phyloP scores from a whole-genome alignment of 257 asterid species.

The Ajuga chamaepitys region DNA sequence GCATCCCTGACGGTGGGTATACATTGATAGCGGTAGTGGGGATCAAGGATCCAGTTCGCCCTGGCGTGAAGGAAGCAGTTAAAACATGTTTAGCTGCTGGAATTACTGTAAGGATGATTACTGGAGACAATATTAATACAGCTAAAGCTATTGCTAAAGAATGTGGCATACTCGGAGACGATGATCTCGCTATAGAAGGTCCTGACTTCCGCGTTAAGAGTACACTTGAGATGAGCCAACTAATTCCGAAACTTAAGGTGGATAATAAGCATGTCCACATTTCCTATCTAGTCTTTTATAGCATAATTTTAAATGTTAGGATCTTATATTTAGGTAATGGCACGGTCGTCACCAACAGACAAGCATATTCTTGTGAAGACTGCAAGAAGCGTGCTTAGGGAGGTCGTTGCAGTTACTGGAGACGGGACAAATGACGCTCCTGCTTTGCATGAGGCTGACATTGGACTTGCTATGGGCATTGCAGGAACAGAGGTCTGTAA shows the following conservation, averaged over 20 bases:
- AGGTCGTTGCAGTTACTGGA: conserved; percentile 97
- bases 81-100: conserved; percentile 82
- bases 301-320: conserved; percentile 9
- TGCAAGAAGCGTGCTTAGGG: conserved; percentile 51
- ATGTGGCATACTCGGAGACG: conserved; percentile 77
- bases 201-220: conserved; percentile 60
- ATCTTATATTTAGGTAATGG: conserved; percentile 70
- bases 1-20: conserved; percentile 68
- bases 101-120: conserved; percentile 85
- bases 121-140: conserved; percentile 90
- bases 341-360: conserved; percentile 93
- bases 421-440: conserved; percentile 99
- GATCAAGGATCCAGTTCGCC: conserved; percentile 94
- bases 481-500: conserved; percentile 80
- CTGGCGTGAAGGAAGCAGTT: conserved; percentile 89
- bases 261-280: neutral
- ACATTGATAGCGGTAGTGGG: conserved; percentile 78
- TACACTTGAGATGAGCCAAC: conserved; percentile 54
- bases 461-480: conserved; percentile 94
- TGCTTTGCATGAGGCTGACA: conserved; percentile 85
- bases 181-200: conserved; percentile 82
- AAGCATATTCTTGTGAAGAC: conserved; percentile 78
- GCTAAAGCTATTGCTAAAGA: conserved; percentile 96
- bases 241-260: conserved; percentile 84
- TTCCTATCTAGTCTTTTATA: neutral